Evolutionary conservation across 2,329 filamentous ascomycete genomes (phyloP).

Genomic region (Lachnellula hyalina): DNA sequence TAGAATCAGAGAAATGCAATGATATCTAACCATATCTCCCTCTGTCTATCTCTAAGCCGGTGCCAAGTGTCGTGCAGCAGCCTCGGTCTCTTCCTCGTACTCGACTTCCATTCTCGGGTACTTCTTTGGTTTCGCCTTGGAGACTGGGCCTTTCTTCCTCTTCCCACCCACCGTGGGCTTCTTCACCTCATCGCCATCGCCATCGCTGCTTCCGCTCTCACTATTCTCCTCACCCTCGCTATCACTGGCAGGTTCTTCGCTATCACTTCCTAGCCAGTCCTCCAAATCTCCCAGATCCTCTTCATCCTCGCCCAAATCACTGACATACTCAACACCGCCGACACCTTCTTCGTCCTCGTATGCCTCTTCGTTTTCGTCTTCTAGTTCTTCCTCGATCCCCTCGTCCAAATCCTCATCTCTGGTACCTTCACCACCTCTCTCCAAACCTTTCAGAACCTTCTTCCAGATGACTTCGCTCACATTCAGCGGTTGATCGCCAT

Average conservation of each 20-base stretch:
- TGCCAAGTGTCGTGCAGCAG: constrained; percentile 32
- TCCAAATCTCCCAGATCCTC: constrained; percentile 77
- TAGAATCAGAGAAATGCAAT: constrained; percentile 6
- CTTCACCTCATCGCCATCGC: constrained; percentile 50
- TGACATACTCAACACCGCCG: constrained; percentile 85
- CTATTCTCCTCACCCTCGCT: constrained; percentile 39
- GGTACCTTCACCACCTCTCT: constrained; percentile 76
- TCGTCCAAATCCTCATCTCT: constrained; percentile 86
- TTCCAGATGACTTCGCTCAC: constrained; percentile 96
- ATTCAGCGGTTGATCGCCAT: constrained; percentile 91
- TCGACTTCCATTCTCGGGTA: constrained; percentile 59
- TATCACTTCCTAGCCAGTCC: constrained; percentile 74
- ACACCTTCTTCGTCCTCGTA: constrained; percentile 57
- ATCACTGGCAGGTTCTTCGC: constrained; percentile 49
- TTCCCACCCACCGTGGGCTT: constrained; percentile 53
- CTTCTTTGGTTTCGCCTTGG: constrained; percentile 39
- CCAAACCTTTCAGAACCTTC: constrained; percentile 87
- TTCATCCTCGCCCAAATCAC: constrained; percentile 80
- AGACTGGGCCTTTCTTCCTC: constrained; percentile 32
- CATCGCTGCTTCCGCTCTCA: constrained; percentile 47
- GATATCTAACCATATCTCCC: constrained; percentile 11
- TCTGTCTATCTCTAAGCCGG: neutral
- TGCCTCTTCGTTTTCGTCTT: constrained; percentile 62
- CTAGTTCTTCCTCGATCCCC: constrained; percentile 73
- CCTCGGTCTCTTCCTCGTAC: constrained; percentile 63